These are phyloP conservation scores for Dactylellina cionopaga DNA, from an alignment of 2,329 filamentous ascomycete species.

Conservation along the genomic window DNA sequence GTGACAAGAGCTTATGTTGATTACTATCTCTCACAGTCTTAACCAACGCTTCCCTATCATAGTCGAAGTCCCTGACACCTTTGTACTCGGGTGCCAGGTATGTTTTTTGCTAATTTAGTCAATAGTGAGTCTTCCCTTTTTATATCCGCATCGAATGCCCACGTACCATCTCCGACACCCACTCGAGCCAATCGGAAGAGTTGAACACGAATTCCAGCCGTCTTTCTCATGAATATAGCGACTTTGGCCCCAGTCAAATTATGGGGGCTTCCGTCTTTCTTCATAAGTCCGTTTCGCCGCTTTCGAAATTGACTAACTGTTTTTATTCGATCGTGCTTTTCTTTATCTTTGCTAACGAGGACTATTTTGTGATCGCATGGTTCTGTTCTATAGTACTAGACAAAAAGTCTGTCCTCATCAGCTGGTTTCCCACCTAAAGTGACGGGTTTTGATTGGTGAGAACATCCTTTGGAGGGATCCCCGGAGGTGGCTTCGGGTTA, in stretches of 20 bases:
- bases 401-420: too few species aligned
- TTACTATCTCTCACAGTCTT: too few species aligned
- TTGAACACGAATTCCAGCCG: constrained; percentile 11
- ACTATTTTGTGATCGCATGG: not conserved
- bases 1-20: too few species aligned
- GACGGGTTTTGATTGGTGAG: too few species aligned
- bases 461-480: too few species aligned
- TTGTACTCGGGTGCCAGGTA: not conserved
- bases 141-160: too few species aligned
- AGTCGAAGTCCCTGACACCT: not conserved
- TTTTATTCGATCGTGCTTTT: not conserved
- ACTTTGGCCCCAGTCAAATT: not conserved
- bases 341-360: not conserved
- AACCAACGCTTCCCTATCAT: not conserved
- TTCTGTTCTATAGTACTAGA: too few species aligned
- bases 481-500: too few species aligned
- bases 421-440: too few species aligned
- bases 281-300: constrained; percentile 3
- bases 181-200: constrained; percentile 1
- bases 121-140: not conserved
- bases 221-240: constrained; percentile 19
- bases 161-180: constrained; percentile 19
- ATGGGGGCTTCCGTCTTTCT: not conserved
- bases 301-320: not conserved
- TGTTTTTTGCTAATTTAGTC: not conserved